Evolutionary conservation across 176 grass and related monocot species (phyloP).

Genomic region (bread wheat (Triticum aestivum)): DNA sequence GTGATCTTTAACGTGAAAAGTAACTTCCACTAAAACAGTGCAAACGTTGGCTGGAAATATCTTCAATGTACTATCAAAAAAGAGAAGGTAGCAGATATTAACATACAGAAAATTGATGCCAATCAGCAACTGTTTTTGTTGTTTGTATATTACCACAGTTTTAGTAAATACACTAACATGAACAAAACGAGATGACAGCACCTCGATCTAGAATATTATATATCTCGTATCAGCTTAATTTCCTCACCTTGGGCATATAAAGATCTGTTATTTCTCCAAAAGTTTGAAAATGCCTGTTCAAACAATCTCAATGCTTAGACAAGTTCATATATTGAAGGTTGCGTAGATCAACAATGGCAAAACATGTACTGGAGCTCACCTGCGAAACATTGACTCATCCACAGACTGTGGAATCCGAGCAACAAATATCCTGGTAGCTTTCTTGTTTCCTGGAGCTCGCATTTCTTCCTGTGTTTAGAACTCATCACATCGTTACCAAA

Average conservation of each 20-base stretch:
- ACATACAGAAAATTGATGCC: not conserved
- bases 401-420: conserved; percentile 79
- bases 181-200: not conserved
- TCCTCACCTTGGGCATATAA: conserved; percentile 85
- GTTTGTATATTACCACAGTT: not conserved
- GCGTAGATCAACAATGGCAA: not conserved
- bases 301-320: not conserved
- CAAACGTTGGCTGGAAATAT: not conserved
- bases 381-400: conserved; percentile 71
- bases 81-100: not conserved
- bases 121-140: not conserved
- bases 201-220: not conserved
- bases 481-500: conserved; percentile 6
- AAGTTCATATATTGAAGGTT: conserved; percentile 7
- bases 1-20: not conserved
- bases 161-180: not conserved
- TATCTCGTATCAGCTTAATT: not conserved
- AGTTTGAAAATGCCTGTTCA: conserved; percentile 76
- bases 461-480: conserved; percentile 74
- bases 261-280: conserved; percentile 80
- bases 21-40: not conserved
- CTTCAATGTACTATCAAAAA: not conserved
- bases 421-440: conserved; percentile 86
- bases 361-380: conserved; percentile 29
- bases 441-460: conserved; percentile 59